Evolutionary conservation across 2,329 filamentous ascomycete species (phyloP).

Genomic region (Xylaria sp.): DNA sequence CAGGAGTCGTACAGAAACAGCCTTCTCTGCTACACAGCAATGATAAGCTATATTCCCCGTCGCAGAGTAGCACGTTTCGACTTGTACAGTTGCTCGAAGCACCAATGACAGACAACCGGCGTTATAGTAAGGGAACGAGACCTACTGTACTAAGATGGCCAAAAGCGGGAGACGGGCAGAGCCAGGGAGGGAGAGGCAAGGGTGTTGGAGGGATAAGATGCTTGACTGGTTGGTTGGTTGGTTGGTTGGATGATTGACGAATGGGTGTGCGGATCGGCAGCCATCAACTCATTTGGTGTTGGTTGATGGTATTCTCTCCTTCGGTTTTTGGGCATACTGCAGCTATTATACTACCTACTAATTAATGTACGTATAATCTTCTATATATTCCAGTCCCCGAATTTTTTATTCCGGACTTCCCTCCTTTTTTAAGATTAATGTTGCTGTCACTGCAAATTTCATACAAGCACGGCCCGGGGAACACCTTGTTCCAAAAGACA

Average conservation of each 20-base stretch:
- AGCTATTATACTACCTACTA: neutral
- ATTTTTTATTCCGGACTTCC: neutral
- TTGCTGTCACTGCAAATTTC: neutral
- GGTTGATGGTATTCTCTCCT: neutral
- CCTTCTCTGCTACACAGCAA: slow-evolving; percentile 29
- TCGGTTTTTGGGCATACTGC: neutral
- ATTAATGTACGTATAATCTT: neutral
- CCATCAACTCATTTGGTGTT: no score
- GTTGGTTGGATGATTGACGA: slow-evolving; percentile 1
- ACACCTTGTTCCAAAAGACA: neutral
- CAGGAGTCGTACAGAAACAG: slow-evolving; percentile 37
- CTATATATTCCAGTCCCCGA: neutral
- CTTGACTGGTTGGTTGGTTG: slow-evolving; percentile 43
- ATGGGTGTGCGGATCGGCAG: no score
- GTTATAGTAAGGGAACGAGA: slow-evolving; percentile 33
- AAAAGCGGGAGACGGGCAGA: slow-evolving; percentile 26
- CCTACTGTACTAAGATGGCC: slow-evolving; percentile 14
- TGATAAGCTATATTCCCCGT: slow-evolving; percentile 30
- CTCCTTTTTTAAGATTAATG: neutral
- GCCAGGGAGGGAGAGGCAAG: slow-evolving; percentile 36
- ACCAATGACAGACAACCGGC: slow-evolving; percentile 42
- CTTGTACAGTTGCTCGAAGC: slow-evolving; percentile 41
- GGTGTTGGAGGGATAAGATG: slow-evolving; percentile 25
- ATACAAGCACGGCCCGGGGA: neutral
- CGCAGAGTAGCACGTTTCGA: slow-evolving; percentile 18